Base-by-base conservation (phyloP, 2,329 filamentous ascomycete genomes). In the Tolypocladium paradoxum region DNA sequence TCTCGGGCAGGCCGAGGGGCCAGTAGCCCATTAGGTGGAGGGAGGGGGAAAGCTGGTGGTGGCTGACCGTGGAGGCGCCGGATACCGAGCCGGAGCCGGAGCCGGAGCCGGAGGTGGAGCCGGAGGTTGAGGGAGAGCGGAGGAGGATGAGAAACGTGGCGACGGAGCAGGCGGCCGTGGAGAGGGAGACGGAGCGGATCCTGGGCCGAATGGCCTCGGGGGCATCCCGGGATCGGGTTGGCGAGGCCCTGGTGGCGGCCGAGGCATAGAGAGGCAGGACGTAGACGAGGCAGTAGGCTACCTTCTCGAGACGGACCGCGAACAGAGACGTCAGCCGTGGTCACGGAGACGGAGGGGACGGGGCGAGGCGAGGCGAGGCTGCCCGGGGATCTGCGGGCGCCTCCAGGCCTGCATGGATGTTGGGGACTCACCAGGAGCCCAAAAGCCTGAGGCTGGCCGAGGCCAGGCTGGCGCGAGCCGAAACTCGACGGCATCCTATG, bases 201-300 rank as follows among this genome's bases (percentile, higher is more conserved):
- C 93, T 85, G 54, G 89, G 88, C 60, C 85, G 85, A 71, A 99
- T 97, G 50, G 95, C 90, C 12, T 87, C 85, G 11, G 91, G 90
- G 31, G 89, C 86, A 79, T 97, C 91, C 65, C 93, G 84, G 56
- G 88, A 88, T 31, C 95, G 79, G 52, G 78, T 82, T 29, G 82
- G 79, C 8, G 89, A 93, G 7, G 91, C 90, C 51, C 91, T 83
- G 6, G 92, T 95, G 22, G 82, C 78, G 4, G 82, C 70, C 22
- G 86, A 93, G 57, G 92, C 76, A 74, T 99, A 96, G 70, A 97
- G 90, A 27, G 93, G 92, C 4, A 88, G 74, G 62, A 99, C 88
- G 72, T 97, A 99, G 73, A 90, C 72, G 61, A 90, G 69, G n/a
- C 90, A 95, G 71, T 95, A 95, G 56, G 84, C 70, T 57, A 91